These are phyloP conservation scores for Saccharomycopsis hybrid DNA, from an alignment of 1,139 yeast genomes.

Conservation along the genomic window DNA sequence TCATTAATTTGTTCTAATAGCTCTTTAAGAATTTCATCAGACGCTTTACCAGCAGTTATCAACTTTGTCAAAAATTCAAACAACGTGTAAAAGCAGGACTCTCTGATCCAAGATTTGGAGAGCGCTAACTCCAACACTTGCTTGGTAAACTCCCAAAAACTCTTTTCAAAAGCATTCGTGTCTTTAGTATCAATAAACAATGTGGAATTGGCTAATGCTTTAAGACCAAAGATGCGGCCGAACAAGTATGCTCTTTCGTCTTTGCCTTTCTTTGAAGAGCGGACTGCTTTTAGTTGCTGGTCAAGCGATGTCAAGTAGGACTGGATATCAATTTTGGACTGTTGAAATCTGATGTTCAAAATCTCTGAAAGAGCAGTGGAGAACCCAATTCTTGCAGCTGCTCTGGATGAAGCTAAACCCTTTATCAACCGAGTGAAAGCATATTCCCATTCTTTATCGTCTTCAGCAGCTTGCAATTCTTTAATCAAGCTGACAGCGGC, in stretches of 20 bases:
- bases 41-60: conserved; percentile 10
- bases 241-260: conserved; percentile 76
- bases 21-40: conserved; percentile 29
- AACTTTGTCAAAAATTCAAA: conserved; percentile 41
- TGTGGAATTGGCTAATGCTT: conserved; percentile 58
- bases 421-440: conserved; percentile 71
- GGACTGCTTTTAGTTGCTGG: conserved; percentile 23
- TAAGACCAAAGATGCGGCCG: conserved; percentile 82
- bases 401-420: conserved; percentile 78
- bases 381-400: conserved; percentile 80
- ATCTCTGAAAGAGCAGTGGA: conserved; percentile 84
- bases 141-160: conserved; percentile 36
- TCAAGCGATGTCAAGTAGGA: conserved; percentile 20
- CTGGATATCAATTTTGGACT: conserved; percentile 32
- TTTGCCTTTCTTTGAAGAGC: conserved; percentile 48
- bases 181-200: conserved; percentile 34
- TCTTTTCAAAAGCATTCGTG: conserved; percentile 28
- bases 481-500: conserved; percentile 66
- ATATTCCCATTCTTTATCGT: conserved; percentile 67
- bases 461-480: conserved; percentile 41
- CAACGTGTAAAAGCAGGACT: conserved; percentile 68
- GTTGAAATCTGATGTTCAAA: conserved; percentile 37
- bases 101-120: conserved; percentile 79
- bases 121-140: conserved; percentile 53
- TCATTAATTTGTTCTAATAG: conserved; percentile 42